These are phyloP conservation scores for Dianthus caryophyllus DNA, from an alignment of 148 eudicot species.

Conservation along the genomic window DNA sequence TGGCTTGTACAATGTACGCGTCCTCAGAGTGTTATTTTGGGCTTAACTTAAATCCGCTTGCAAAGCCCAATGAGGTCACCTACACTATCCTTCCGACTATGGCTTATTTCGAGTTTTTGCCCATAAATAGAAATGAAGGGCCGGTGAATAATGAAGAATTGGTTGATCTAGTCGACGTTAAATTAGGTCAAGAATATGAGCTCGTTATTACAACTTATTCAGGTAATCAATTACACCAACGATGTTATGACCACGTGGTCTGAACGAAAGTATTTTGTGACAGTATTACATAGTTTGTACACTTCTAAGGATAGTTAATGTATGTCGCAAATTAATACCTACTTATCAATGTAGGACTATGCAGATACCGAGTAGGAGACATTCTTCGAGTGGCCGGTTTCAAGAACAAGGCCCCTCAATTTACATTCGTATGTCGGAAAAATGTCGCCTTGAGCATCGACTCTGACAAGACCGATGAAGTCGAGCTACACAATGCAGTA, in stretches of 20 bases:
- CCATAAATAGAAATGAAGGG: not conserved
- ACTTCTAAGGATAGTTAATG: too few species aligned
- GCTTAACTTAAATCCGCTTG: slow-evolving; percentile 1
- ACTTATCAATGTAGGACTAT: slow-evolving; percentile 14
- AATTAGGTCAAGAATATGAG: slow-evolving; percentile 3
- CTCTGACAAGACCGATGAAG: slow-evolving; percentile 35
- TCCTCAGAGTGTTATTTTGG: slow-evolving; percentile 5
- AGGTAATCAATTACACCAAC: not conserved
- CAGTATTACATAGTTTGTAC: too few species aligned
- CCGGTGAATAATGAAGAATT: not conserved
- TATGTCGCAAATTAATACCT: too few species aligned
- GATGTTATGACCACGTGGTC: too few species aligned
- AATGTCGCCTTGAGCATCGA: slow-evolving; percentile 34
- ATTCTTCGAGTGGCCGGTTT: slow-evolving; percentile 33
- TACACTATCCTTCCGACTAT: slow-evolving; percentile 1
- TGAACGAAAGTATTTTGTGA: too few species aligned
- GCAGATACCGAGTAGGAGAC: slow-evolving; percentile 34
- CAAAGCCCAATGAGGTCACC: not conserved
- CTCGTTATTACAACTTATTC: slow-evolving; percentile 6
- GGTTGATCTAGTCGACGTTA: slow-evolving; percentile 9
- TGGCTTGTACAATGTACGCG: slow-evolving; percentile 1
- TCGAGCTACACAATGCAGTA: slow-evolving; percentile 33
- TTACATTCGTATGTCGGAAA: slow-evolving; percentile 27
- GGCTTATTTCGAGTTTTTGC: slow-evolving; percentile 10
- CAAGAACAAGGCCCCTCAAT: slow-evolving; percentile 36